phyloP scores from a whole-genome alignment of 1,284 basidiomycete species.

The Mrakiaceae sp. region DNA sequence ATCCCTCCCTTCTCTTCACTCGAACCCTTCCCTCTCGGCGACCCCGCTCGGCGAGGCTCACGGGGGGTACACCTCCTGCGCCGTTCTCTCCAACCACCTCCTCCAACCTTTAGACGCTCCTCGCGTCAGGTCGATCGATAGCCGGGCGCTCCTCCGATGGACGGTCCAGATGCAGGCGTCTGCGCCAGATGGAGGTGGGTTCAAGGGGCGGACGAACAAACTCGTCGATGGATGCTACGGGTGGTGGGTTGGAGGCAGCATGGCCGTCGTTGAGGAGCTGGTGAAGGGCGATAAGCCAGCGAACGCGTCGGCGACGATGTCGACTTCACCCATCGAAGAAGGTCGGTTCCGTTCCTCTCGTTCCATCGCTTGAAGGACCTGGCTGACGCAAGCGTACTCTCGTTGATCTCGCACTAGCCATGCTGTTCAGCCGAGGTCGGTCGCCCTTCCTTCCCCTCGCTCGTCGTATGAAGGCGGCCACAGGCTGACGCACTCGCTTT shows the following conservation, averaged over 20 bases:
- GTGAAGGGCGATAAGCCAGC: slow-evolving; percentile 30
- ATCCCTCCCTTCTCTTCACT: slow-evolving; percentile 14
- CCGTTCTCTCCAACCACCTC: slow-evolving; percentile 71
- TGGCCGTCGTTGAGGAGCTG: slow-evolving; percentile 60
- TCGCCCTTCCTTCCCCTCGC: slow-evolving; percentile 1
- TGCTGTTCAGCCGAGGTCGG: slow-evolving; percentile 36
- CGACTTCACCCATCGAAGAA: slow-evolving; percentile 24
- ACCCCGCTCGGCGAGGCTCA: slow-evolving; percentile 75
- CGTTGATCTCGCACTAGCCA: slow-evolving; percentile 29
- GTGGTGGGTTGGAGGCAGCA: slow-evolving; percentile 96
- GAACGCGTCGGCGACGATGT: slow-evolving; percentile 14
- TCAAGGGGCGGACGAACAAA: slow-evolving; percentile 90
- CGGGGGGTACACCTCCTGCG: slow-evolving; percentile 93
- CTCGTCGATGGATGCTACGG: slow-evolving; percentile 97
- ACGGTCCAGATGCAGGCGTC: slow-evolving; percentile 74
- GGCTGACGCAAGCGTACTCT: slow-evolving; percentile 32
- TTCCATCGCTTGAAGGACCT: background rate
- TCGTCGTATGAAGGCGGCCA: background rate
- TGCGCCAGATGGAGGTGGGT: slow-evolving; percentile 78
- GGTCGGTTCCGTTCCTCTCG: slow-evolving; percentile 17
- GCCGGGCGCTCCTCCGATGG: slow-evolving; percentile 59
- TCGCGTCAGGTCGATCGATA: slow-evolving; percentile 48
- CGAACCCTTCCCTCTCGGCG: slow-evolving; percentile 44
- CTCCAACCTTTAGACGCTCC: slow-evolving; percentile 36
- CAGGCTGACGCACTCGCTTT: slow-evolving; percentile 12